phyloP scores from a whole-genome alignment of 495 filamentous ascomycete genomes.

The Penicillium paxilli region DNA sequence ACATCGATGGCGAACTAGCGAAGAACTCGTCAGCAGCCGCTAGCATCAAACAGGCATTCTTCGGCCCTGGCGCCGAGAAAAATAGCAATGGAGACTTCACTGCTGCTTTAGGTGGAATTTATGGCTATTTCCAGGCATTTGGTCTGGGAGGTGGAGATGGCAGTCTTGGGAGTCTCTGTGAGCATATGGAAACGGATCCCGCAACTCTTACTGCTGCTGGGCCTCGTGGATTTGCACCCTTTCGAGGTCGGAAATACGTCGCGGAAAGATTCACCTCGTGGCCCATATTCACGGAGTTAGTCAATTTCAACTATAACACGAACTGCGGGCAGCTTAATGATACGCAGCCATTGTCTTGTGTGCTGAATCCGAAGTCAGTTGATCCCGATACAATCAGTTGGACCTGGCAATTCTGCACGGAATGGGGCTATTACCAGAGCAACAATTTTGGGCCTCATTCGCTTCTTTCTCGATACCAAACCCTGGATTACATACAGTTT shows the following conservation, averaged over 20 bases:
- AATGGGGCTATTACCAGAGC: slow-evolving; percentile 58
- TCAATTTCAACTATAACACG: slow-evolving; percentile 43
- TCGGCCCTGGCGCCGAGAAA: slow-evolving; percentile 47
- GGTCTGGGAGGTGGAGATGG: slow-evolving; percentile 43
- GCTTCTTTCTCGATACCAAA: slow-evolving; percentile 53
- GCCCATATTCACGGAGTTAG: slow-evolving; percentile 37
- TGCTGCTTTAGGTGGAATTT: slow-evolving; percentile 40
- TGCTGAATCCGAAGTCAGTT: slow-evolving; percentile 33
- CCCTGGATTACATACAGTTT: slow-evolving; percentile 48
- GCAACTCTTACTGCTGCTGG: slow-evolving; percentile 22
- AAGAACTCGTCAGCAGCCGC: slow-evolving; percentile 30
- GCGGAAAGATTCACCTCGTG: slow-evolving; percentile 49
- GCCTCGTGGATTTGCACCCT: slow-evolving; percentile 38
- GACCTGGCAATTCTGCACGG: slow-evolving; percentile 63
- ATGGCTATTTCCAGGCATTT: slow-evolving; percentile 46
- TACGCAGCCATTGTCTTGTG: slow-evolving; percentile 31
- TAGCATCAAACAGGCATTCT: slow-evolving; percentile 49
- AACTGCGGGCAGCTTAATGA: slow-evolving; percentile 42
- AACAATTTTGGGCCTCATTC: slow-evolving; percentile 51
- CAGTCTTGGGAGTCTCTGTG: slow-evolving; percentile 46
- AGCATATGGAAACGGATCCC: slow-evolving; percentile 42
- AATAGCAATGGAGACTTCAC: slow-evolving; percentile 55
- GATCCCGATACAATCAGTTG: slow-evolving; percentile 48
- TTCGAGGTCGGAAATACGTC: slow-evolving; percentile 39
- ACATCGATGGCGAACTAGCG: slow-evolving; percentile 50